Evolutionary conservation across 1,284 basidiomycete species (phyloP), one percentile per base, ranked within the genome.

Genomic region (Ganoderma resinaceum): DNA sequence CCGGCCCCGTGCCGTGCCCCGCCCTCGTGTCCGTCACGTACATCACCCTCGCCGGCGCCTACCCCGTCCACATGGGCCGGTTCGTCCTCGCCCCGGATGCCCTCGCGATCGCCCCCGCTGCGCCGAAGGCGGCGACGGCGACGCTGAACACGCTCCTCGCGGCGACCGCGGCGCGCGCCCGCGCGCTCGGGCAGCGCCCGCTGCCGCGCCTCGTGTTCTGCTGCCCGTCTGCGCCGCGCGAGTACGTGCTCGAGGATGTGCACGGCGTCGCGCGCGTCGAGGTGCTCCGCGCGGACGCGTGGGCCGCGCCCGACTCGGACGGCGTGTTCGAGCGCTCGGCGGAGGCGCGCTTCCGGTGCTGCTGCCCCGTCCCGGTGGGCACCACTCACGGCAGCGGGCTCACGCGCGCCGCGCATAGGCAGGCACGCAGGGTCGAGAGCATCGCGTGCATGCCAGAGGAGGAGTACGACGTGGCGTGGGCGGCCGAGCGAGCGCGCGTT

Each of bases 11-110:
- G 16, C 61, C 35, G n/a, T 62, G 61, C 33, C 43, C 61, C 29
- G 11, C 37, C 33, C 61, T 62, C 61, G 31, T n/a, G 26, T 37
- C 61, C n/a, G 46, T 62, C 35, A 49, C 49, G 33, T 62, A 52
- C 43, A 62, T 52, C 46, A 52, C 61, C 33, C 61, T 62, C 42
- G 38, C 20, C 16, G 26, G 52, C 29, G 7, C 52, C 7, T 43
- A 5, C 42, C 18, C 16, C 42, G 18, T 43, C 42, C 42, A 18
- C 42, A 18, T 18, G 2, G 42, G 42, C 42, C 1, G 42, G 18
- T 43, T 43, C 42, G 42, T 20, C 3, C 42, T 23, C 3, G 46
- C 46, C 5, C 16, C 20, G 5, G 43, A 0, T 8, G n/a, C 8
- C n/a, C n/a, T n/a, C n/a, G n/a, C n/a, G n/a, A n/a, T 20, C n/a